Evolutionary conservation across 129 eudicot genomes (phyloP).

Genomic region (Pulicaria dysenterica): DNA sequence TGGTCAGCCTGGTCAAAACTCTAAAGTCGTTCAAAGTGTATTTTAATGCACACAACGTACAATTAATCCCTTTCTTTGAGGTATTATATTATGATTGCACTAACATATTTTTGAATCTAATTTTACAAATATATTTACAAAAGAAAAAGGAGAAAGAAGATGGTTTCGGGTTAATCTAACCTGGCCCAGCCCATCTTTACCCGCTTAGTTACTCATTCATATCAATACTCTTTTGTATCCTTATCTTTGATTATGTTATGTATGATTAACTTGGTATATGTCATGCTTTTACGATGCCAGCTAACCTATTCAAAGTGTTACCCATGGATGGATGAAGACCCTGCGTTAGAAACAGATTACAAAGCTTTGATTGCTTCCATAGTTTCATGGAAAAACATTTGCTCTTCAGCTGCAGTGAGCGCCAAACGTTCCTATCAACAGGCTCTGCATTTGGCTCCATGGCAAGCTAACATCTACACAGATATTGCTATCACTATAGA

Average conservation of each 20-base stretch:
- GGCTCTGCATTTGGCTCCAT: slow-evolving; percentile 88
- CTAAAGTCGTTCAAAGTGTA: neutral
- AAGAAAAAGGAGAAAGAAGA: neutral
- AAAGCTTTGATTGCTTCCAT: slow-evolving; percentile 63
- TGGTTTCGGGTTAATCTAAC: neutral
- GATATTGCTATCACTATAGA: slow-evolving; percentile 82
- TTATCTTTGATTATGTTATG: neutral
- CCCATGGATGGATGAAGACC: slow-evolving; percentile 84
- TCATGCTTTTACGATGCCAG: slow-evolving; percentile 47
- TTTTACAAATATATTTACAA: too few species aligned
- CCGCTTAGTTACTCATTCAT: neutral
- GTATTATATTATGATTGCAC: too few species aligned
- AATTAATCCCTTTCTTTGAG: neutral
- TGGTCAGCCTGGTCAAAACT: neutral
- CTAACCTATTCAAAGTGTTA: slow-evolving; percentile 81
- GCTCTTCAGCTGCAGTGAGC: slow-evolving; percentile 65
- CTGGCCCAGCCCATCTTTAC: neutral
- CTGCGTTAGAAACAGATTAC: slow-evolving; percentile 41
- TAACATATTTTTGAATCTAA: too few species aligned
- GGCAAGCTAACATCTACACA: slow-evolving; percentile 87
- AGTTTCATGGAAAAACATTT: slow-evolving; percentile 61
- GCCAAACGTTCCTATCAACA: slow-evolving; percentile 83
- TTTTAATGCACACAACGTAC: neutral
- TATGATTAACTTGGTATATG: slow-evolving; percentile 11
- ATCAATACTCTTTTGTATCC: slow-evolving; percentile 1